A percentile compares a stretch with the other conserved stretches of the same genome.
Evolutionary conservation across 345 rosid species (phyloP).

Genomic region (Melastoma malabathricum): DNA sequence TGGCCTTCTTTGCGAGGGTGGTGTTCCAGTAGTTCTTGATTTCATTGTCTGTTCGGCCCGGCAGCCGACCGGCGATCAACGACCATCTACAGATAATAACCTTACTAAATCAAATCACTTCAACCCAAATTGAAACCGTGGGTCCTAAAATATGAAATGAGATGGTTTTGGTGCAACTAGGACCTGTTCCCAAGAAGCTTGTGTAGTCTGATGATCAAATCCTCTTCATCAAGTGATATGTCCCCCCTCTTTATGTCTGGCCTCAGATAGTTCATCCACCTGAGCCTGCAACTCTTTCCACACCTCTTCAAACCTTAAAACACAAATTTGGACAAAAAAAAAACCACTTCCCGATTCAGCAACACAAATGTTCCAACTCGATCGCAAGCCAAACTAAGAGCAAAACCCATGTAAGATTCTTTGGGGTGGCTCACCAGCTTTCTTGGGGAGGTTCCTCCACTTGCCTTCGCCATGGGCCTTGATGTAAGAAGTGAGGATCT

Average conservation of each 20-base stretch:
- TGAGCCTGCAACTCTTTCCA: slow-evolving; percentile 51
- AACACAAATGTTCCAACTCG: too few relatives aligned
- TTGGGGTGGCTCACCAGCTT: slow-evolving; percentile 26
- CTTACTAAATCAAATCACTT: background rate
- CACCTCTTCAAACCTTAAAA: slow-evolving; percentile 37
- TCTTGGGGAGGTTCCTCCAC: slow-evolving; percentile 47
- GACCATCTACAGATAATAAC: slow-evolving; percentile 31
- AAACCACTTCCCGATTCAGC: too few relatives aligned
- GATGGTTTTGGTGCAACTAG: too few relatives aligned
- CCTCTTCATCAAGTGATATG: slow-evolving; percentile 40
- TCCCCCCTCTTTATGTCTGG: slow-evolving; percentile 55
- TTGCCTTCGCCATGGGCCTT: slow-evolving; percentile 49
- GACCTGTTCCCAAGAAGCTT: slow-evolving; percentile 60
- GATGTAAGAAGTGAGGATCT: slow-evolving; percentile 29
- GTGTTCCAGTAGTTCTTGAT: slow-evolving; percentile 59
- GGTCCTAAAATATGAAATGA: background rate
- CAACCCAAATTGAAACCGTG: background rate
- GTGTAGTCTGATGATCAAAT: slow-evolving; percentile 43
- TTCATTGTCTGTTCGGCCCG: slow-evolving; percentile 65
- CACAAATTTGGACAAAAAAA: too few relatives aligned
- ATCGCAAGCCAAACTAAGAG: too few relatives aligned
- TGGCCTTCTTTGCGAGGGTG: slow-evolving; percentile 28
- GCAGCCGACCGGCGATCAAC: slow-evolving; percentile 50
- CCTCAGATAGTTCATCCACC: slow-evolving; percentile 46
- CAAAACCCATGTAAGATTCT: background rate